A percentile compares a stretch with the other conserved stretches of the same genome.
phyloP scores from a whole-genome alignment of 2,329 filamentous ascomycete genomes.

The Ceratocystis variospora region DNA sequence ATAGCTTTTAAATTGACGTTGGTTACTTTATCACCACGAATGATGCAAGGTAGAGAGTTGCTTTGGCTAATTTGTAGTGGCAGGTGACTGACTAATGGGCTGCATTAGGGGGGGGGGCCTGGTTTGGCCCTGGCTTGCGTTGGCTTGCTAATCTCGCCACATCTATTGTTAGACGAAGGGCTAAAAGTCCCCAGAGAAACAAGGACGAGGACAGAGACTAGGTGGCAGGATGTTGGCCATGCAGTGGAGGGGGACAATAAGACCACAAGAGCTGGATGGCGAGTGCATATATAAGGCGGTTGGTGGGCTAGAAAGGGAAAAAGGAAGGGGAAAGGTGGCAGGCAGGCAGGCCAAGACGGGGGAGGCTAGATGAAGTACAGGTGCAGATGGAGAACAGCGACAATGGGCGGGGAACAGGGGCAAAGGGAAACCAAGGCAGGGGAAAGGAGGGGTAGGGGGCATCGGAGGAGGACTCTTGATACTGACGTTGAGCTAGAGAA shows the following conservation, averaged over 20 bases:
- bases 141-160: no score
- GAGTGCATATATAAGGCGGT: not conserved
- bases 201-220: no score
- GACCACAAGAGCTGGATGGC: not conserved
- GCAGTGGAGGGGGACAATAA: not conserved
- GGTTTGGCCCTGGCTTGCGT: no score
- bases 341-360: not conserved
- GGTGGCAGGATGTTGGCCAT: no score
- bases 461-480: not conserved
- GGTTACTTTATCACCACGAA: not conserved
- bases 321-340: not conserved
- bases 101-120: no score
- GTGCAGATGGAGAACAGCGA: not conserved
- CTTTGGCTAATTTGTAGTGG: not conserved
- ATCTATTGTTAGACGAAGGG: no score
- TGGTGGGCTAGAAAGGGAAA: not conserved
- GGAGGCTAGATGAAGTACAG: not conserved
- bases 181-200: no score
- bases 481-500: not conserved
- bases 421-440: not conserved
- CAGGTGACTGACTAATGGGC: no score
- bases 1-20: constrained; percentile 8
- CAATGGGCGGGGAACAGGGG: not conserved
- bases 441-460: not conserved
- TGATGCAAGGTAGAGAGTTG: not conserved